Evolutionary conservation across 2,329 filamentous ascomycete species (phyloP).

Genomic region (Fusarium pseudoanthophilum): DNA sequence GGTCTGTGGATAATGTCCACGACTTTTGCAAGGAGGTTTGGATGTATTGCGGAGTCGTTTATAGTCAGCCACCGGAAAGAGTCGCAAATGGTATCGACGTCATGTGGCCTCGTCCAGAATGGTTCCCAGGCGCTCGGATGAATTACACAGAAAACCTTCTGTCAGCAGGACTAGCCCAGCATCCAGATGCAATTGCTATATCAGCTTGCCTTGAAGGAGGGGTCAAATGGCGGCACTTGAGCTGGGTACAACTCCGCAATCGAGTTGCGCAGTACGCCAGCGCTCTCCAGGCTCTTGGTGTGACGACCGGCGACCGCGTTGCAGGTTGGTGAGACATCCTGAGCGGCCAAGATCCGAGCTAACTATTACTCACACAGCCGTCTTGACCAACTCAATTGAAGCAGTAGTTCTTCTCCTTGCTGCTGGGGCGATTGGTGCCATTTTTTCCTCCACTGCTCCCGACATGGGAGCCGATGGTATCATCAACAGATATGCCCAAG

Average conservation of each 20-base stretch:
- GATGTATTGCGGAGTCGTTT: not conserved
- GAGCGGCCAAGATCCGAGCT: not conserved
- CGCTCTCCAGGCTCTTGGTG: not conserved
- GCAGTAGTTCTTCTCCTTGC: not conserved
- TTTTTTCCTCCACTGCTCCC: not conserved
- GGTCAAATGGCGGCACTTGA: not conserved
- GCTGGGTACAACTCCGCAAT: not conserved
- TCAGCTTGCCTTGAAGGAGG: not conserved
- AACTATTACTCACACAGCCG: not conserved
- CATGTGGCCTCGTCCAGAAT: not conserved
- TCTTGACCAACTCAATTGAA: not conserved
- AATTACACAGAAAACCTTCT: not conserved
- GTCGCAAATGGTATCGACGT: not conserved
- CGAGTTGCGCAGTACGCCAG: not conserved
- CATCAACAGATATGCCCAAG: not conserved
- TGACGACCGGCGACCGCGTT: not conserved
- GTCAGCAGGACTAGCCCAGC: not conserved
- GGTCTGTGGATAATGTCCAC: not conserved
- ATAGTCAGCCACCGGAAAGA: not conserved
- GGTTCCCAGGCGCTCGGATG: not conserved
- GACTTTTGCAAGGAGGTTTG: not conserved
- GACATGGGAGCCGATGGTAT: not conserved
- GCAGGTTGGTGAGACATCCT: not conserved
- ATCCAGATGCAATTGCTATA: not conserved
- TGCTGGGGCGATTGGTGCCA: not conserved